Conservation (phyloP, 192 early-diverging fungal genomes). For the Linnemannia zychae region DNA sequence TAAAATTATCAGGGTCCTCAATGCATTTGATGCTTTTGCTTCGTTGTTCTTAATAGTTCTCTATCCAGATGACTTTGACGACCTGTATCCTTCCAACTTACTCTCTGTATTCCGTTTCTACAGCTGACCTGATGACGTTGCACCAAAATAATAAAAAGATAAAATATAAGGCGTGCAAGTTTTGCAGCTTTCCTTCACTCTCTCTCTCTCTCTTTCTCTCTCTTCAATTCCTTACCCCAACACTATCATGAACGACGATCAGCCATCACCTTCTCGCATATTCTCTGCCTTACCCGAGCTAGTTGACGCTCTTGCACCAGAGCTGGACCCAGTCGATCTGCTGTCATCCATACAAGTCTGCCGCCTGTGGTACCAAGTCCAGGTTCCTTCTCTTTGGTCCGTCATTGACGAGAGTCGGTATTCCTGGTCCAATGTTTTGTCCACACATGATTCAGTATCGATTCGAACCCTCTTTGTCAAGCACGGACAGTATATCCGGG, state of each 20-base stretch:
- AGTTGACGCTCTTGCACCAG: background rate
- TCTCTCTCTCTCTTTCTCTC: too few relatives aligned
- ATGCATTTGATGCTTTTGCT: too few relatives aligned
- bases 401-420: background rate
- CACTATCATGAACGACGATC: background rate
- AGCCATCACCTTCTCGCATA: background rate
- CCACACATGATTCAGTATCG: background rate
- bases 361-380: background rate
- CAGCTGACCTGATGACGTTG: background rate
- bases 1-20: too few relatives aligned
- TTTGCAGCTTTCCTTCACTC: background rate
- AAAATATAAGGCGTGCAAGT: background rate
- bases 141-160: background rate
- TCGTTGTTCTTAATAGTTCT: too few relatives aligned
- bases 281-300: background rate
- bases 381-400: background rate
- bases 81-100: background rate
- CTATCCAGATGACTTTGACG: background rate
- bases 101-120: background rate
- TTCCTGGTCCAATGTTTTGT: background rate
- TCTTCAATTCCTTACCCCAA: too few relatives aligned
- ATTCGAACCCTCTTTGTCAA: background rate
- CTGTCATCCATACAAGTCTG: background rate
- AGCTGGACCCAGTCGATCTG: background rate
- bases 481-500: background rate